Conservation (phyloP, 2,329 filamentous ascomycete species). For the Triangularia verruculosa region DNA sequence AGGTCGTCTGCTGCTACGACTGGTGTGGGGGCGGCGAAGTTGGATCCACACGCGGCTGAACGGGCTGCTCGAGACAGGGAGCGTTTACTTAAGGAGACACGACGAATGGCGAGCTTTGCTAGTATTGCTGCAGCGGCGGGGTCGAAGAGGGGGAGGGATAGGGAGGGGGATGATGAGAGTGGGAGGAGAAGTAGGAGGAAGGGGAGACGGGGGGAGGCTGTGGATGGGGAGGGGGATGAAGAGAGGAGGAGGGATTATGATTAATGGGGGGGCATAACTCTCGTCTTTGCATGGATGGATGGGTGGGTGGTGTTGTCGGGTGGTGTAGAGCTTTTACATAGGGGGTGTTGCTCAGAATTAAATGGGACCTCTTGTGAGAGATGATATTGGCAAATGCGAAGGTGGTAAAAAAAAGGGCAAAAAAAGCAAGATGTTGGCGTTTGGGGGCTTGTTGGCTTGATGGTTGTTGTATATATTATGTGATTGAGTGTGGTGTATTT, state of each 20-base stretch:
- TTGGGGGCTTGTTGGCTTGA: not conserved
- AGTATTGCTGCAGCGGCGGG: conserved; percentile 43
- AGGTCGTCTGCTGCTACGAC: conserved; percentile 37
- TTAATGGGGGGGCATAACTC: conserved; percentile 1
- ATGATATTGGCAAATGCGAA: not conserved
- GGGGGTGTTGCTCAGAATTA: not conserved
- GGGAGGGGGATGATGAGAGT: conserved; percentile 33
- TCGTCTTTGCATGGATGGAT: not conserved
- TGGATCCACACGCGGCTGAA: conserved; percentile 66
- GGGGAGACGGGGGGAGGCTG: conserved; percentile 49
- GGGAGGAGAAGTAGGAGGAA: conserved; percentile 34
- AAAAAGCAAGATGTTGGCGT: not conserved
- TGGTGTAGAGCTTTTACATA: not conserved
- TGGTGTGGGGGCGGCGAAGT: conserved; percentile 25
- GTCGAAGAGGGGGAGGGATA: conserved; percentile 50
- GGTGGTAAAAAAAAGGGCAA: not conserved
- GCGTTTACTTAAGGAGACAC: conserved; percentile 65
- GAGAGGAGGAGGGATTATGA: conserved; percentile 45
- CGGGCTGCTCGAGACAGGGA: conserved; percentile 65
- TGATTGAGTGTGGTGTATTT: not conserved
- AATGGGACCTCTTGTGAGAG: not conserved
- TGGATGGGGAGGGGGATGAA: conserved; percentile 45
- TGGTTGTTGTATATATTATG: not conserved
- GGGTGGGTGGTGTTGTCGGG: not conserved
- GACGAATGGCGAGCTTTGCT: conserved; percentile 57